A percentile compares a stretch with the other conserved stretches of the same genome.
These are phyloP conservation scores for Botrytis paeoniae DNA, from an alignment of 2,329 filamentous ascomycete species.

Conservation along the genomic window DNA sequence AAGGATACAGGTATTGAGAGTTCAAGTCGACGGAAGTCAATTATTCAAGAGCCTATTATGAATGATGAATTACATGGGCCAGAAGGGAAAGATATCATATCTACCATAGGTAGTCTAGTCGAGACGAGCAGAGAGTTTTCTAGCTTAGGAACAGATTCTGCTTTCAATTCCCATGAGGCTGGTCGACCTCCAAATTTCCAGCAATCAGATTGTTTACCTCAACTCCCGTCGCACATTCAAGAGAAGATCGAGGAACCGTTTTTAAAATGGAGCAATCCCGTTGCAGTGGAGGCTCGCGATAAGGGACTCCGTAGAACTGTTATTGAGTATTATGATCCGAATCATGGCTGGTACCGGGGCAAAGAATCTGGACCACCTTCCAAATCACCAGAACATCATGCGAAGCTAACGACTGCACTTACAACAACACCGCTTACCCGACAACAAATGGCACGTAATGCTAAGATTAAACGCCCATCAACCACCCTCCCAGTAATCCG, in stretches of 20 bases:
- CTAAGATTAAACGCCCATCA: constrained; percentile 30
- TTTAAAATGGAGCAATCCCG: neutral
- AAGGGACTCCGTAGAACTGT: neutral
- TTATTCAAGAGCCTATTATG: neutral
- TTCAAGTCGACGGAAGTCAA: neutral
- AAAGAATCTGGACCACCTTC: neutral
- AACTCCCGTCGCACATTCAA: neutral
- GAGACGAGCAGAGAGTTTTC: neutral
- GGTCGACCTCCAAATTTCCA: neutral
- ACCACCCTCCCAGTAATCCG: constrained; percentile 27
- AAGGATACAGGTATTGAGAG: constrained; percentile 31
- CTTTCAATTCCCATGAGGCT: neutral
- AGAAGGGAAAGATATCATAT: neutral
- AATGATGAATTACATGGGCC: neutral
- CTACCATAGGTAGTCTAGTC: neutral
- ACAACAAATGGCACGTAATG: constrained; percentile 28
- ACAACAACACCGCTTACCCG: constrained; percentile 23
- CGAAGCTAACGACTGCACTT: neutral
- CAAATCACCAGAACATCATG: neutral
- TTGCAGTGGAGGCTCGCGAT: neutral
- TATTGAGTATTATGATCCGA: constrained; percentile 25
- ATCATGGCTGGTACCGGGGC: constrained; percentile 24
- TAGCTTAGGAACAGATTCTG: neutral
- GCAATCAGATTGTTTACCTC: neutral
- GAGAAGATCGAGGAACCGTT: neutral